phyloP scores from a whole-genome alignment of 2,329 filamentous ascomycete species.

The Aspergillus brunneoviolaceus region DNA sequence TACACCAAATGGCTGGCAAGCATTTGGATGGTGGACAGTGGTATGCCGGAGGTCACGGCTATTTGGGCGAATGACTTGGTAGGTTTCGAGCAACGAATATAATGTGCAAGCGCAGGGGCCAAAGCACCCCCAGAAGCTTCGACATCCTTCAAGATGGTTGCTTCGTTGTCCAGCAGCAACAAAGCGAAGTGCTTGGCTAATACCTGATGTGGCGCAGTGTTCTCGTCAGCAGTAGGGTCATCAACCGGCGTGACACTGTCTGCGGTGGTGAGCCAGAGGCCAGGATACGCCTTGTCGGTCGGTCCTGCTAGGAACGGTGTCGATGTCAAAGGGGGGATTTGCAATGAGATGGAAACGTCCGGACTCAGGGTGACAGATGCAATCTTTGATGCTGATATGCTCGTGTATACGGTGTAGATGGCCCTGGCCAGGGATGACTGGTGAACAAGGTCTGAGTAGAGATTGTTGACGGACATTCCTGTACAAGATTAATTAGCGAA shows the following conservation, averaged over 20 bases:
- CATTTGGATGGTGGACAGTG: slow-evolving; percentile 76
- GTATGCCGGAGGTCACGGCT: slow-evolving; percentile 61
- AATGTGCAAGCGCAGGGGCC: slow-evolving; percentile 74
- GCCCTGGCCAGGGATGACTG: slow-evolving; percentile 77
- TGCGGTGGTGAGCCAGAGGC: slow-evolving; percentile 83
- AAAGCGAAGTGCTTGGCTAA: slow-evolving; percentile 85
- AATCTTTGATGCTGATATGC: slow-evolving; percentile 80
- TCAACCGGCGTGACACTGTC: slow-evolving; percentile 74
- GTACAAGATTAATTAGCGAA: neutral
- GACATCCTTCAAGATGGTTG: slow-evolving; percentile 70
- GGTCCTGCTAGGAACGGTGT: slow-evolving; percentile 70
- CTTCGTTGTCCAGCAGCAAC: slow-evolving; percentile 78
- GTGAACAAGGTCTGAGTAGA: slow-evolving; percentile 49
- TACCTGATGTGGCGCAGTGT: slow-evolving; percentile 52
- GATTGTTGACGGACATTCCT: slow-evolving; percentile 37
- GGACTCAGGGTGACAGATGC: slow-evolving; percentile 76
- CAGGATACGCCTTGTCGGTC: slow-evolving; percentile 67
- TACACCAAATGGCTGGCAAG: slow-evolving; percentile 93
- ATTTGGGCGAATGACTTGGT: slow-evolving; percentile 72
- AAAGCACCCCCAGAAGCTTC: slow-evolving; percentile 71
- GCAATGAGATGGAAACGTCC: slow-evolving; percentile 59
- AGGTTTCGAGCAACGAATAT: slow-evolving; percentile 59
- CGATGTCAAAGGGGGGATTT: slow-evolving; percentile 63
- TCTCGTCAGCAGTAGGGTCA: slow-evolving; percentile 58
- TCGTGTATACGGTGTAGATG: slow-evolving; percentile 77